Base-by-base conservation (phyloP, 257 asterid species). In the Nemophila menziesii region DNA sequence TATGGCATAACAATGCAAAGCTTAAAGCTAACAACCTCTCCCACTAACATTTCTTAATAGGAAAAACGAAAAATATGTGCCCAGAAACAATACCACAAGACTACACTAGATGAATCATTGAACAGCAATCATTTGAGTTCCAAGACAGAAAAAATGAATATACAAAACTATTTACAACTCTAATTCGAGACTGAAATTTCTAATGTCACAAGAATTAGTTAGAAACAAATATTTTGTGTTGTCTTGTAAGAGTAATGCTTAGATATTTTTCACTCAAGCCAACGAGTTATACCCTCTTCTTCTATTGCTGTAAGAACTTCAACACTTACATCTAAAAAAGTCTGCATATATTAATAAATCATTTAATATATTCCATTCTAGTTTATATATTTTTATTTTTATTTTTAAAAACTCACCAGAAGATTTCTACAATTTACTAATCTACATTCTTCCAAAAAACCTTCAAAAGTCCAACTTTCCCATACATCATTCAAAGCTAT, bases 391-490 rank as follows among this genome's bases (percentile, higher is more conserved):
- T n/a, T n/a, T n/a, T n/a, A n/a, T n/a, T 23, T 42, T 46, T 17
- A 33, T 47, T 45, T 33, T 29, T 37, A 38, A 61, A 29, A 61
- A 77, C 73, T 68, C 66, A 90, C 99, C 79, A 56, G 56, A 52
- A 94, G 86, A 74, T 90, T 90, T 67, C 96, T 67, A 74, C 99
- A 86, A 69, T 90, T 90, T 50, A 90, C 92, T 33, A 90, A 82
- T 70, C 94, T 73, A 56, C 99, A 90, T 61, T 90, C 92, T 39
- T 82, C 89, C 66, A 77, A 60, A 55, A 82, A 63, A 50, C 99
- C 99, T 72, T 90, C 96, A 58, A 77, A 51, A 18, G 80, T 85
- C 99, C 99, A 90, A 57, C 92, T 82, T 62, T 90, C 99, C 99
- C 96, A 85, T 44, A 86, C 95, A 55, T 90, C 99, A n/a, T n/a